These are phyloP conservation scores for Ambrosia hybrid DNA, from an alignment of 140 eudicot species.

Conservation along the genomic window DNA sequence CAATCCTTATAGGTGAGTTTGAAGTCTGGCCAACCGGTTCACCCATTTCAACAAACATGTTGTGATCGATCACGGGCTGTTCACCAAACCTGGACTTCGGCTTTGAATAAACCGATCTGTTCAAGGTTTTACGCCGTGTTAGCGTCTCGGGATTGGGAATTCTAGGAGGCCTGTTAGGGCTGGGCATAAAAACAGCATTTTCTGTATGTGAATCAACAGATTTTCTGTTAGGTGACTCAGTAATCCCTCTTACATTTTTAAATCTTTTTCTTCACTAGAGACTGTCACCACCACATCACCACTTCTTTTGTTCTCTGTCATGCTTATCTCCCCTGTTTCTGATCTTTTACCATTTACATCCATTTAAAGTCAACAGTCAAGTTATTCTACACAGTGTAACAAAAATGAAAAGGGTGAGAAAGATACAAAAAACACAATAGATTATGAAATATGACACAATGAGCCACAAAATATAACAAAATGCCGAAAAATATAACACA, in stretches of 20 bases:
- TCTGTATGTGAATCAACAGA: constrained; percentile 57
- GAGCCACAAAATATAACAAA: no score
- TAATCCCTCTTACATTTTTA: constrained; percentile 17
- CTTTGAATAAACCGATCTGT: constrained; percentile 52
- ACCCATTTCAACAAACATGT: constrained; percentile 46
- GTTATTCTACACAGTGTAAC: no score
- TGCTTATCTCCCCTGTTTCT: constrained; percentile 55
- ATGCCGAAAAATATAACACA: no score
- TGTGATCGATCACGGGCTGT: constrained; percentile 54
- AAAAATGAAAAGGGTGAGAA: no score
- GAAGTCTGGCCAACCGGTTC: constrained; percentile 35
- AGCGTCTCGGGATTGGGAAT: constrained; percentile 56
- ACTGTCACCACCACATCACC: constrained; percentile 49
- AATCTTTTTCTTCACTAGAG: constrained; percentile 40
- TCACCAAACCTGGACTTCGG: constrained; percentile 93
- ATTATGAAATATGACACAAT: no score
- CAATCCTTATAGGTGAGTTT: constrained; percentile 32
- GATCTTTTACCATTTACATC: constrained; percentile 41
- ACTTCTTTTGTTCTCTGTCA: constrained; percentile 51
- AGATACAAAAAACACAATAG: no score
- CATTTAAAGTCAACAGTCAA: constrained; percentile 33
- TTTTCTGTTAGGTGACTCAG: constrained; percentile 47
- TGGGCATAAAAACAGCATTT: constrained; percentile 43
- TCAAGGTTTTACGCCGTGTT: constrained; percentile 51
- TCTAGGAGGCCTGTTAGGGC: constrained; percentile 68